These are phyloP conservation scores for Paramecium octaurelia DNA, from an alignment of 73 alveolate genomes.

Conservation along the genomic window DNA sequence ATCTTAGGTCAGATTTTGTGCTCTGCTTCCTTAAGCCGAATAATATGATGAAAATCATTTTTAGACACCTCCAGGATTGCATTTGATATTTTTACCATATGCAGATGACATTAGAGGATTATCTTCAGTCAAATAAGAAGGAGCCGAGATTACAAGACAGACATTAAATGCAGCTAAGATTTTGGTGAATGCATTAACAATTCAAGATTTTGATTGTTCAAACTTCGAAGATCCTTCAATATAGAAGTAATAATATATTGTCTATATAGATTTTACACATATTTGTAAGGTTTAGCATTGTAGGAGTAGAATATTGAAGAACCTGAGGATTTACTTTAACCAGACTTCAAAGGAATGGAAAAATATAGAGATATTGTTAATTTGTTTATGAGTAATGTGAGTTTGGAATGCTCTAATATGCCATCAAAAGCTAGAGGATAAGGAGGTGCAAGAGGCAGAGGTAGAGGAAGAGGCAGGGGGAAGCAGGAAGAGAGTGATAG, in stretches of 20 bases:
- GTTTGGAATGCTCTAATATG: slow-evolving; percentile 28
- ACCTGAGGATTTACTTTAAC: slow-evolving; percentile 79
- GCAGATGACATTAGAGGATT: slow-evolving; percentile 87
- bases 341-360: slow-evolving; percentile 82
- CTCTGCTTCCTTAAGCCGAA: slow-evolving; percentile 91
- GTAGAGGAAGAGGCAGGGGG: slow-evolving; percentile 17
- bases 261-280: slow-evolving; percentile 65
- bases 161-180: slow-evolving; percentile 75
- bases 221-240: slow-evolving; percentile 80
- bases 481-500: slow-evolving; percentile 46
- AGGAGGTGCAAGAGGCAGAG: not conserved
- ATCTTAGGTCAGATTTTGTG: slow-evolving; percentile 90
- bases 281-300: slow-evolving; percentile 84
- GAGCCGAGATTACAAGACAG: slow-evolving; percentile 57
- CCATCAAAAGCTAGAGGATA: not conserved
- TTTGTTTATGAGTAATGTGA: slow-evolving; percentile 64
- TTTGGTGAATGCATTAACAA: slow-evolving; percentile 72
- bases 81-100: slow-evolving; percentile 78
- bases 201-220: slow-evolving; percentile 80
- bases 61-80: slow-evolving; percentile 87
- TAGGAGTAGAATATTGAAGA: slow-evolving; percentile 75
- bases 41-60: slow-evolving; percentile 66
- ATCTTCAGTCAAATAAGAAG: slow-evolving; percentile 44
- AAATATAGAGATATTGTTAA: slow-evolving; percentile 74
- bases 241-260: slow-evolving; percentile 52